Evolutionary conservation across 371 early-diverging fungal genomes (phyloP), one percentile per base, ranked within the genome.

Genomic region (Mucor circinelloides): DNA sequence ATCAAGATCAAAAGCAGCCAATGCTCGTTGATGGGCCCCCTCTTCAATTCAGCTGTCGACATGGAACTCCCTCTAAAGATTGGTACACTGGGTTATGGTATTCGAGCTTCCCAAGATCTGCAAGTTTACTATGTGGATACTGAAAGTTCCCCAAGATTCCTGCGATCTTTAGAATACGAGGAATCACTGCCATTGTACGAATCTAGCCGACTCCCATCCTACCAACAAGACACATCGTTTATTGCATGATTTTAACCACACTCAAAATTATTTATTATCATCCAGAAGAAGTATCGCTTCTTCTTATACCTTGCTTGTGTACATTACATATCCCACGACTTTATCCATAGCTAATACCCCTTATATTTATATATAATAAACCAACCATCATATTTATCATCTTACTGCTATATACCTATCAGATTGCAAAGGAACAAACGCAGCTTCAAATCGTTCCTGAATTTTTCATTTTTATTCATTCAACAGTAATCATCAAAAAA

Each of bases 81-180:
- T 2, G 81, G 81, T 7, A 80, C 81, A 0, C 54, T 80, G 44
- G 81, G 81, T 19, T 70, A 72, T 19, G 81, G 81, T 50, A 69
- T 77, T 13, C 67, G 74, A 8, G 74, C 76, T 8, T 70, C 79
- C 17, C 61, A 67, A 30, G 72, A 72, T 3, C 57, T 76, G 5
- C 57, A 74, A 38, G 60, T 66, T 2, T 69, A 57, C 15, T 54
- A 69, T 52, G 52, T 32, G 7, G 54, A 61, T 7, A 50, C 48
- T 21, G 58, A 48, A 17, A 36, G 42, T 7, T 59, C 69, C 0
- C 80, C 77, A 6, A 42, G 69, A 23, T 79, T 77, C 38, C 52
- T 79, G 48, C 54, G 70, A 23, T 67, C 71, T 3, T 61, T 79
- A 25, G 75, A 77, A 13, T 77, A 79, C 58, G 73, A 72, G 36